Evolutionary conservation across 2,329 filamentous ascomycete genomes (phyloP).

Genomic region (Eutypella sp.): DNA sequence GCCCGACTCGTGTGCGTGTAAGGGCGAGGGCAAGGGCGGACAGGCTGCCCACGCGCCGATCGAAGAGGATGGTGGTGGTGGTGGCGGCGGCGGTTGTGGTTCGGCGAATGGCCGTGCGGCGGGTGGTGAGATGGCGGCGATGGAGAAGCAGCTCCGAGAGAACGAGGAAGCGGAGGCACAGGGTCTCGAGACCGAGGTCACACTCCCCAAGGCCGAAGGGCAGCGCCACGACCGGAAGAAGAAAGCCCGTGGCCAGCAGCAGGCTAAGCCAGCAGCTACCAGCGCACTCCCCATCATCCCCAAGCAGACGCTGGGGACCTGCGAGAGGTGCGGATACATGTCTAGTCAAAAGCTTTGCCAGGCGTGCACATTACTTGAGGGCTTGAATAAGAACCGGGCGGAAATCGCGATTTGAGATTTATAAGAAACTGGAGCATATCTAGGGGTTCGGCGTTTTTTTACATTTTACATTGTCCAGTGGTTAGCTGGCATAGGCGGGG

Average conservation of each 20-base stretch:
- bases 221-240: conserved; percentile 29
- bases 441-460: too few species aligned
- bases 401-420: conserved; percentile 47
- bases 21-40: conserved; percentile 38
- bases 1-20: conserved; percentile 42
- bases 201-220: conserved; percentile 27
- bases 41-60: conserved; percentile 23
- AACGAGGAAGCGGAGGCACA: conserved; percentile 57
- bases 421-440: too few species aligned
- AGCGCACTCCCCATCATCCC: conserved; percentile 30
- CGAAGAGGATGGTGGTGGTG: conserved; percentile 54
- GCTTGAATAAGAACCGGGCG: conserved; percentile 74
- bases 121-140: conserved; percentile 74
- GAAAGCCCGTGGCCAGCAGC: conserved; percentile 29
- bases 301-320: conserved; percentile 76
- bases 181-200: conserved; percentile 63
- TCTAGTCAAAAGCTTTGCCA: conserved; percentile 93
- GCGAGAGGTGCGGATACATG: conserved; percentile 86
- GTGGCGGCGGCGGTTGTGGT: conserved; percentile 62
- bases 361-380: conserved; percentile 84
- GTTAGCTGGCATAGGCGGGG: conserved; percentile 3
- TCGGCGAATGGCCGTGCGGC: conserved; percentile 60
- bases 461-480: too few species aligned
- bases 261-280: conserved; percentile 9
- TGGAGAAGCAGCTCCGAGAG: conserved; percentile 68